Evolutionary conservation across 257 asterid species (phyloP).

Genomic region (Solanum megistacrolobum): DNA sequence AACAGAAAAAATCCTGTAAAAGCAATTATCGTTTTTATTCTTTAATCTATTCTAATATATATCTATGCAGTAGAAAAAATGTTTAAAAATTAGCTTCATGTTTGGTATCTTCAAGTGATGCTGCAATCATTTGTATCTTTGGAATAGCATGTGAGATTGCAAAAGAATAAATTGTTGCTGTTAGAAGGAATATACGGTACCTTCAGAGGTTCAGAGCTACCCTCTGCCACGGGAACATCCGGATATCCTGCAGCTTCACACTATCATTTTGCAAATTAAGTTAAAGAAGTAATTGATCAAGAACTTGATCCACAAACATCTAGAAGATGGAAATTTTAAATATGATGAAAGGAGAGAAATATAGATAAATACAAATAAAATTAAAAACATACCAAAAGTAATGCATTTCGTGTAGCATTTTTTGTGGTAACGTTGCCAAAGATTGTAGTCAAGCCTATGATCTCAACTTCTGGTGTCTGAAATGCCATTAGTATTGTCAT

Average conservation of each 20-base stretch:
- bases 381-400: slow-evolving; percentile 62
- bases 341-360: neutral
- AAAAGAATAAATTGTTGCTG: neutral
- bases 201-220: slow-evolving; percentile 79
- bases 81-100: neutral
- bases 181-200: slow-evolving; percentile 12
- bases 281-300: slow-evolving; percentile 35
- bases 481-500: slow-evolving; percentile 95
- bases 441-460: slow-evolving; percentile 80
- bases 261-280: slow-evolving; percentile 86
- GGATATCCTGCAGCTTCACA: slow-evolving; percentile 97
- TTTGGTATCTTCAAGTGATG: neutral
- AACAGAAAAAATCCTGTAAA: neutral
- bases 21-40: neutral
- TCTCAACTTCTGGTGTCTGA: slow-evolving; percentile 70
- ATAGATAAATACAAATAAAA: neutral
- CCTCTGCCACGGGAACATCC: slow-evolving; percentile 87
- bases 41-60: neutral
- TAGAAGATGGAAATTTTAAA: neutral
- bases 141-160: neutral
- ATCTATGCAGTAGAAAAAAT: neutral
- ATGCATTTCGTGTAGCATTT: slow-evolving; percentile 80
- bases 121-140: neutral
- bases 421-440: slow-evolving; percentile 86
- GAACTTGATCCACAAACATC: slow-evolving; percentile 12